Evolutionary conservation across 441 rosid species (phyloP).

Genomic region (Cnidoscolus chayamansa): DNA sequence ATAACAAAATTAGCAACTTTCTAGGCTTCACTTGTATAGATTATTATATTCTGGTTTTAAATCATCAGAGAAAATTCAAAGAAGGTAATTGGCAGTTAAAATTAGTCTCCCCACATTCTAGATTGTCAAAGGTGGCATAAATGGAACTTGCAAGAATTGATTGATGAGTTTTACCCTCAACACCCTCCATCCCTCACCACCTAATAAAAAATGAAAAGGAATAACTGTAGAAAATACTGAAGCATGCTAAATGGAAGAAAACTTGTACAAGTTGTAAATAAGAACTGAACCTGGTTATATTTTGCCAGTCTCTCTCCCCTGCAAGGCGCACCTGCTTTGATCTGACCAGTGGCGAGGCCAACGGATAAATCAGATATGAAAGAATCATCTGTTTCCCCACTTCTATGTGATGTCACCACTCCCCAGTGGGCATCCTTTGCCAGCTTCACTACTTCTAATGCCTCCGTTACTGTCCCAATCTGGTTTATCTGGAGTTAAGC

Average conservation of each 20-base stretch:
- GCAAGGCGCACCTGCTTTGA: slow-evolving; percentile 97
- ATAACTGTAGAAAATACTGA: not conserved
- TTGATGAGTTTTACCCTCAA: not conserved
- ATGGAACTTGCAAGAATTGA: not conserved
- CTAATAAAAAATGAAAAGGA: not conserved
- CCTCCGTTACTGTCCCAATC: slow-evolving; percentile 94
- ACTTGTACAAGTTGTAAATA: not conserved
- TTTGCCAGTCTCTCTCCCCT: slow-evolving; percentile 91
- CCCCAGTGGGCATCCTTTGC: slow-evolving; percentile 95
- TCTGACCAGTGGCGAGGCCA: slow-evolving; percentile 76
- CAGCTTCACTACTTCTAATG: slow-evolving; percentile 78
- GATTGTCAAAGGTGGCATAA: not conserved
- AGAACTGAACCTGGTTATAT: slow-evolving; percentile 76
- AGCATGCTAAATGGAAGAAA: not conserved
- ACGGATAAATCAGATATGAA: slow-evolving; percentile 89
- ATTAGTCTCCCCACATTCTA: not conserved
- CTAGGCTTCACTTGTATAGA: not conserved
- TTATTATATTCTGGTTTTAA: not conserved
- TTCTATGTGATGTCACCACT: slow-evolving; percentile 78
- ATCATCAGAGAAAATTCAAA: not conserved
- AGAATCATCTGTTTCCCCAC: slow-evolving; percentile 90
- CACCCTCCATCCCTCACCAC: not conserved
- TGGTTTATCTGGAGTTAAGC: slow-evolving; percentile 66
- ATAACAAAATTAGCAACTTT: too few species aligned
- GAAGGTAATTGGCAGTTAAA: not conserved